Percentiles rank a stretch among this genome's conserved stretches.
Evolutionary conservation across 352 stramenopile genomes (phyloP).

Genomic region (Phytophthora sp.): DNA sequence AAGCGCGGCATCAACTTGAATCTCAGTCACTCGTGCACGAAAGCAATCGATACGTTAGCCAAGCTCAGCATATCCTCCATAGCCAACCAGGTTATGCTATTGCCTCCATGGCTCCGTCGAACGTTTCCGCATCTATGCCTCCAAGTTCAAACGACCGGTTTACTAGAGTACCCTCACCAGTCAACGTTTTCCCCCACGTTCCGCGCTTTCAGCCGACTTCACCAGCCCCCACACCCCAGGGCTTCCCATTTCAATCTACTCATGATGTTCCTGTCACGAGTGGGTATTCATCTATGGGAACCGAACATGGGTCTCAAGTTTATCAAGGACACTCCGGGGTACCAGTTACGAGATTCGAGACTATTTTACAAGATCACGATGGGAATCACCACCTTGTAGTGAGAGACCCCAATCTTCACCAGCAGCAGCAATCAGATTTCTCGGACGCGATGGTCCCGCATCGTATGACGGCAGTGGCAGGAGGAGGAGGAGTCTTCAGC

Average conservation of each 20-base stretch:
- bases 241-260: conserved; percentile 15
- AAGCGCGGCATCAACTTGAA: conserved; percentile 21
- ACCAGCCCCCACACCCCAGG: conserved; percentile 3
- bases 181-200: conserved; percentile 15
- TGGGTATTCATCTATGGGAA: conserved; percentile 13
- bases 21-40: conserved; percentile 15
- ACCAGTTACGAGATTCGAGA: conserved; percentile 28
- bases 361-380: conserved; percentile 31
- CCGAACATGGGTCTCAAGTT: conserved; percentile 16
- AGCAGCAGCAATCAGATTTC: conserved; percentile 14
- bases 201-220: conserved; percentile 19
- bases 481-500: conserved; percentile 17
- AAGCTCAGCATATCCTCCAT: conserved; percentile 32
- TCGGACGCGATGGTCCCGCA: conserved; percentile 32
- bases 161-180: conserved; percentile 19
- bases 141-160: conserved; percentile 15
- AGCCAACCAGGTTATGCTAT: conserved; percentile 21
- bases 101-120: conserved; percentile 22
- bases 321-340: conserved; percentile 14
- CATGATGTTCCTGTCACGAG: conserved; percentile 6
- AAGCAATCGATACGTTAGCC: conserved; percentile 22
- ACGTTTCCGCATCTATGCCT: conserved; percentile 17
- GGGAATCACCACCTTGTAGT: conserved; percentile 32
- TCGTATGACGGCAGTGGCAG: conserved; percentile 9
- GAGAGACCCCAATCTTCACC: conserved; percentile 28